Base-by-base conservation (phyloP, 495 filamentous ascomycete genomes). In the Aspergillus sparsus region DNA sequence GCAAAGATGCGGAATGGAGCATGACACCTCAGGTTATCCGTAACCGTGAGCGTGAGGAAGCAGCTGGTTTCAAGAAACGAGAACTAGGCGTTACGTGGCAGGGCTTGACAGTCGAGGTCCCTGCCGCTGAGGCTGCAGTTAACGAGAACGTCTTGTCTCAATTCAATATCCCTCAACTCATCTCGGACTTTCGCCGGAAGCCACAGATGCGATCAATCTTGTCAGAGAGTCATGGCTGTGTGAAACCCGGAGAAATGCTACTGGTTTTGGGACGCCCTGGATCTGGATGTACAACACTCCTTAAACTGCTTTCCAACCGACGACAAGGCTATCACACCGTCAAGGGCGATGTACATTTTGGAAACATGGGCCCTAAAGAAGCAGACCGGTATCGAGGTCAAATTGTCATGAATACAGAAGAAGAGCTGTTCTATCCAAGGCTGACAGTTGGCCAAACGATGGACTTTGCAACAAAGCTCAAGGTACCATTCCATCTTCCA, bases 361-460 rank as follows among this genome's bases (percentile, higher is more conserved):
- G 84, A 12, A 79, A 77, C 5, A 82, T 80, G n/a, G 74, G 75
- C 65, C 74, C 79, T 2, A 62, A 78, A 16, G 81, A 85, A 61
- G 78, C 75, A 18, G 79, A 81, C 57, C 73, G 77, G 35, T 88
- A 87, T 64, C 78, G 82, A 12, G 82, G 84, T 37, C 85, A 91
- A 65, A 84, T 88, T 51, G 84, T 84, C 49, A 88, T 87, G 67
- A 70, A 70, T 44, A 67, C 77, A 7, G 86, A 89, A 65, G 85
- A 89, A 39, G 87, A 90, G 57, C 67, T 81, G 10, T 87, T 89
- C 62, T 82, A 88, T 55, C 83, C 88, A 1, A 72, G 72, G 1
- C 67, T 91, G 49, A 89, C 82, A 2, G 87, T 90, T 5, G 82
- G 73, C 71, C 74, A 88, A 55, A 90, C 88, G 0, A 77, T 89